phyloP scores from a whole-genome alignment of 2,329 filamentous ascomycete genomes.

The Ilyonectria mors-panacis region DNA sequence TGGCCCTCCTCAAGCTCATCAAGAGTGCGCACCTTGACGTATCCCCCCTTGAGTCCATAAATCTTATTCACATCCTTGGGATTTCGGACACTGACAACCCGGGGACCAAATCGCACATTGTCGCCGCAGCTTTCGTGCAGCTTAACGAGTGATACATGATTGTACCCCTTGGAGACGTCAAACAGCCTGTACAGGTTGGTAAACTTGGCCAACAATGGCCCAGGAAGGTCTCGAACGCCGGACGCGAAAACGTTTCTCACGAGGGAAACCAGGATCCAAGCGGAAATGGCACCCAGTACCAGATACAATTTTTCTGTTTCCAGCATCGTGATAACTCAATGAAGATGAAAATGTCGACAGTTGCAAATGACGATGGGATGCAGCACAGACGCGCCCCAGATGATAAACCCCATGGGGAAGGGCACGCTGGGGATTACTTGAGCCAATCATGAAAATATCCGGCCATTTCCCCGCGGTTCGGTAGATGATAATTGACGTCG shows the following conservation, averaged over 20 bases:
- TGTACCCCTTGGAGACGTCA: constrained; percentile 19
- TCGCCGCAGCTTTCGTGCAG: constrained; percentile 19
- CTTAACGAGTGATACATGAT: constrained; percentile 8
- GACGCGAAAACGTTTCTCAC: neutral
- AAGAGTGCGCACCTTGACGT: constrained; percentile 12
- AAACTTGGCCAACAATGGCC: constrained; percentile 12
- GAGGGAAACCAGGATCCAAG: neutral
- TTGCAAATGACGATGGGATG: neutral
- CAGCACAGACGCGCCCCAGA: neutral
- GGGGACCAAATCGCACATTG: constrained; percentile 12
- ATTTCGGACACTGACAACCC: constrained; percentile 18
- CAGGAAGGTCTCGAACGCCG: constrained; percentile 18
- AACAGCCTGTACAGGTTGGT: constrained; percentile 15
- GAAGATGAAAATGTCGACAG: neutral
- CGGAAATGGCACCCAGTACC: neutral
- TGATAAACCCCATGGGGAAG: neutral
- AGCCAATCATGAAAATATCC: neutral
- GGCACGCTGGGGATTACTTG: neutral
- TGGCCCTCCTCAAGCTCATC: neutral
- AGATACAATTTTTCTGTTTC: neutral
- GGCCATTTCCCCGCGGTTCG: neutral
- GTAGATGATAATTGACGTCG: neutral
- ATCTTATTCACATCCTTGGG: constrained; percentile 13
- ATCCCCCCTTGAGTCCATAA: constrained; percentile 39
- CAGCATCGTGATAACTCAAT: neutral